phyloP scores from a whole-genome alignment of 176 grass and related monocot species.

The Ensete glaucum region DNA sequence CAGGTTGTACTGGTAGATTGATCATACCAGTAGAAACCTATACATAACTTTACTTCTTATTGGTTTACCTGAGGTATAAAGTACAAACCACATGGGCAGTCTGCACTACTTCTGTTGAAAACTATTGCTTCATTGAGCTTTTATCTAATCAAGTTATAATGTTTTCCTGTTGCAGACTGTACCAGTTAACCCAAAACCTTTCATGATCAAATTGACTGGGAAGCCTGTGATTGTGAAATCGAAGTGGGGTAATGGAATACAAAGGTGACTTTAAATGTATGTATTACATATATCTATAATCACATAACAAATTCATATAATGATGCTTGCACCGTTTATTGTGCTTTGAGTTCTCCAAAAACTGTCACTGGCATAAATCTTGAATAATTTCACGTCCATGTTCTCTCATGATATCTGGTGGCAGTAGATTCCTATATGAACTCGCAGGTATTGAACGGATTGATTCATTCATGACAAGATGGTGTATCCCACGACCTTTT shows the following conservation, averaged over 20 bases:
- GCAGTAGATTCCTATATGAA: constrained; percentile 95
- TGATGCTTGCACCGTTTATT: background rate
- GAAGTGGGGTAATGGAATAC: constrained; percentile 99
- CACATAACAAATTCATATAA: too few relatives aligned
- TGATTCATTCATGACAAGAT: too few relatives aligned
- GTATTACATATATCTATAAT: too few relatives aligned
- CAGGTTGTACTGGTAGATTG: too few relatives aligned
- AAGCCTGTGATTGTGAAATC: constrained; percentile 83
- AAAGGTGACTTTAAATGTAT: constrained; percentile 42
- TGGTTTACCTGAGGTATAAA: too few relatives aligned
- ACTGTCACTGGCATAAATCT: background rate
- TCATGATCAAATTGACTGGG: constrained; percentile 83
- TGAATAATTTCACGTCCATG: background rate
- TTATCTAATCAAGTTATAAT: background rate
- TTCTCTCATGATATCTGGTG: constrained; percentile 60
- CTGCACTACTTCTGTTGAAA: background rate
- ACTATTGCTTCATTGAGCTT: background rate
- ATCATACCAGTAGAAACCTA: too few relatives aligned
- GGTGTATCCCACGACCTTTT: too few relatives aligned
- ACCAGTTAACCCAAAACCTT: constrained; percentile 87
- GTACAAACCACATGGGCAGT: too few relatives aligned
- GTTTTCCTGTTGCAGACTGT: constrained; percentile 45
- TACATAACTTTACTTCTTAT: too few relatives aligned
- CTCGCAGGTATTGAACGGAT: constrained; percentile 44
- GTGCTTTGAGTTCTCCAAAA: background rate